Evolutionary conservation across 768 basidiomycete species (phyloP).

Genomic region (Fibroporia radiculosa): DNA sequence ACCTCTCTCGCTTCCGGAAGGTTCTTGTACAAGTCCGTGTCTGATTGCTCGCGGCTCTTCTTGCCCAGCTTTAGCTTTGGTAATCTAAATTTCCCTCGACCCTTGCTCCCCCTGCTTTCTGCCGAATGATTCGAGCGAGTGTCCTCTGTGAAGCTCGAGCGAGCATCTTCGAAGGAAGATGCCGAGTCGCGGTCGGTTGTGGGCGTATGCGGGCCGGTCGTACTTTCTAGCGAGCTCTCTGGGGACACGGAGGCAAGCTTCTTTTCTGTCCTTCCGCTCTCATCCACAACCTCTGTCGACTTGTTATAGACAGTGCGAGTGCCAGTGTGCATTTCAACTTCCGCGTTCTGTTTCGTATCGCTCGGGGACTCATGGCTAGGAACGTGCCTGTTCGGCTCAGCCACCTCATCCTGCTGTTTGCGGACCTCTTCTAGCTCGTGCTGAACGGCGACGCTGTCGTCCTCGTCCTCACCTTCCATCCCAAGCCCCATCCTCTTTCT

Average conservation of each 20-base stretch:
- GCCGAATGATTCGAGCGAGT: neutral
- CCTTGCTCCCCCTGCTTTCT: neutral
- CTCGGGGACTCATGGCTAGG: neutral
- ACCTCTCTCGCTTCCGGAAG: conserved; percentile 12
- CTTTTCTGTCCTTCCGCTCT: neutral
- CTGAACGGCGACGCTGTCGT: neutral
- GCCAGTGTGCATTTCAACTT: neutral
- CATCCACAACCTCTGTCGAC: neutral
- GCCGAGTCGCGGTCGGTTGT: conserved; percentile 2
- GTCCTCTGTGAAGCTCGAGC: neutral
- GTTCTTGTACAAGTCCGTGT: conserved; percentile 7
- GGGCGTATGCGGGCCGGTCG: conserved; percentile 11
- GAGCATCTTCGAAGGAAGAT: conserved; percentile 2
- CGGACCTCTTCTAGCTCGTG: conserved; percentile 12
- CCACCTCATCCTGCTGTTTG: neutral
- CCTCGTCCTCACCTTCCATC: conserved; percentile 7
- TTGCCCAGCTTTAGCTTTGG: neutral
- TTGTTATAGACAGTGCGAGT: neutral
- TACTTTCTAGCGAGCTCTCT: conserved; percentile 1
- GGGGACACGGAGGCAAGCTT: conserved; percentile 1
- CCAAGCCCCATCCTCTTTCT: conserved; percentile 8
- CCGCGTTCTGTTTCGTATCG: neutral
- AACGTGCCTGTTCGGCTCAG: conserved; percentile 1
- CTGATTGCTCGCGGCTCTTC: conserved; percentile 5
- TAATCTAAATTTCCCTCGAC: neutral